A percentile compares a stretch with the other conserved stretches of the same genome.
Evolutionary conservation across 2,329 filamentous ascomycete genomes (phyloP).

Genomic region (Orbilia oligospora): DNA sequence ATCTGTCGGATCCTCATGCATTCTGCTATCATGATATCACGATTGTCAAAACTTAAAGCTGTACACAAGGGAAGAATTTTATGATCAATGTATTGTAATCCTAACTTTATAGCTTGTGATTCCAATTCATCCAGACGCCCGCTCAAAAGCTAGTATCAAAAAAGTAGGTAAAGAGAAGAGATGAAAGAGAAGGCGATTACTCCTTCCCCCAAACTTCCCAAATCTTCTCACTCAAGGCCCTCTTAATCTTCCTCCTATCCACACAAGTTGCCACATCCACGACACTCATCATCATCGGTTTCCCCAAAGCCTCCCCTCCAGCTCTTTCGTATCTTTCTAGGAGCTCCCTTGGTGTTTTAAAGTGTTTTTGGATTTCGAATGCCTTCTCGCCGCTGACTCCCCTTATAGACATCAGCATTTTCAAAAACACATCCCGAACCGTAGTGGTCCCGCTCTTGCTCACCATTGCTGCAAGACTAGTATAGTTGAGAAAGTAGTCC

Average conservation of each 20-base stretch:
- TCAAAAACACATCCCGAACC: conserved; percentile 81
- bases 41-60: not conserved
- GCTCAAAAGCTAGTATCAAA: not conserved
- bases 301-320: conserved; percentile 69
- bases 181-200: not conserved
- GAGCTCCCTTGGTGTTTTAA: conserved; percentile 80
- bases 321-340: conserved; percentile 76
- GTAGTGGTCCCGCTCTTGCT: conserved; percentile 83
- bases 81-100: not conserved
- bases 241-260: conserved; percentile 78
- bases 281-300: conserved; percentile 65
- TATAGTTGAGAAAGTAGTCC: conserved; percentile 77
- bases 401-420: conserved; percentile 87
- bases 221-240: conserved; percentile 77
- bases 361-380: conserved; percentile 82
- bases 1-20: not conserved
- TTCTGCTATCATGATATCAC: too few relatives aligned
- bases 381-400: conserved; percentile 84
- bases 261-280: conserved; percentile 74
- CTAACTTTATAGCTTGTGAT: not conserved
- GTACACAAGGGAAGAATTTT: not conserved
- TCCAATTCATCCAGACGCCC: not conserved
- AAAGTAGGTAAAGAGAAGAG: not conserved
- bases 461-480: conserved; percentile 78
- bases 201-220: conserved; percentile 78